Evolutionary conservation across 2,329 filamentous ascomycete genomes (phyloP), one percentile per base, ranked within the genome.

Genomic region (Aspergillus aculeatinus): DNA sequence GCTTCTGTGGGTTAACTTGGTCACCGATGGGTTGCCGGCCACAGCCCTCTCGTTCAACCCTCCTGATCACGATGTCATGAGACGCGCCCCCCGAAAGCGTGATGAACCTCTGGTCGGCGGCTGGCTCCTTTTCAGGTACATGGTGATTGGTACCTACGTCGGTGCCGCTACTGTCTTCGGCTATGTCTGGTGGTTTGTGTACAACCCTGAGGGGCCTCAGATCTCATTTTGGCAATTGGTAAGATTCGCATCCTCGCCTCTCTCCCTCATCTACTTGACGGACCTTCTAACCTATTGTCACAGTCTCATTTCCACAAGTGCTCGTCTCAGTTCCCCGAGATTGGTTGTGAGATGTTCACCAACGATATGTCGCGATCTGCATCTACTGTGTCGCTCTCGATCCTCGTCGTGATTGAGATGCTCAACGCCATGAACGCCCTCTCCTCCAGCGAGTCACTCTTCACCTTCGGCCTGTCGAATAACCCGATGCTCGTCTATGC

Each of bases 121-220:
- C 61, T 99, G 95, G 95, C 81, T 99, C 44, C 97, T 99, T 82
- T 92, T 98, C 85, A 88, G 95, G 56, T 99, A 99, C 79, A 87
- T 99, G 82, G 88, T 98, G 53, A 95, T 99, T 69, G 95, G 95
- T 63, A 92, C 87, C 9, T 99, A 99, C 66, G 95, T 99, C 60
- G 95, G 95, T 73, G 83, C 92, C 47, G 95, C 95, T 57, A 99
- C 95, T 3, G 96, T 99, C 21, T 92, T 89, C 72, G 95, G 96
- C 50, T 99, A 99, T 74, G 94, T 92, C n/a, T 99, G 95, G 95
- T 99, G 92, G 91, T 99, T 98, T 83, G 93, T 99, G 89, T 96
- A 90, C 82, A 94, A 98, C 80, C 80, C 87, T 9, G 87, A 88
- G 67, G 95, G 95, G 0, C 95, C 95, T 25, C 91, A 96, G 76